Evolutionary conservation across 495 filamentous ascomycete genomes (phyloP), one percentile per base, ranked within the genome.

Genomic region (Hypoxylon trugodes): DNA sequence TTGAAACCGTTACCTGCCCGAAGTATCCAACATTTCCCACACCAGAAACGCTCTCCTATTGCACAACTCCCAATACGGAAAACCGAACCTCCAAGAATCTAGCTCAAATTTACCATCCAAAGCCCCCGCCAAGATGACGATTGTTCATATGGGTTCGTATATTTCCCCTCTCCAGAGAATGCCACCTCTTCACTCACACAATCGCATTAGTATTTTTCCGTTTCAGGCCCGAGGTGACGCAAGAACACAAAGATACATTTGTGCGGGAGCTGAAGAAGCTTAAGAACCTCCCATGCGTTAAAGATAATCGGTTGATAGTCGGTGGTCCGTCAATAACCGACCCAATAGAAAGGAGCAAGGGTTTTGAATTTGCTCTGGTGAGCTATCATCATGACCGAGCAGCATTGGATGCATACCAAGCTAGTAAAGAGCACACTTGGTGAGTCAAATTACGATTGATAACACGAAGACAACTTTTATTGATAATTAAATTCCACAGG

Each of bases 361-460:
- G 78, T 1, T 82, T 78, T 36, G 73, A 82, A 40, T 77, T 73
- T 61, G 74, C 74, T 9, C 70, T 81, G 4, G 42, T 82, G 35
- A 81, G 80, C 67, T 79, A 77, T 37, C 80, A 82, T 40, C 69
- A 77, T 41, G 61, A 80, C 24, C 66, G 55, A 21, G 70, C 65
- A 8, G 79, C 77, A 0, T 46, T 82, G 58, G 76, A 65, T 5
- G 74, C 70, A 38, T 82, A 82, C 40, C 80, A 82, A 52, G 76
- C 79, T 2, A 81, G 79, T 58, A 66, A 72, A 35, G 78, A 82
- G 45, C 79, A 82, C 66, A 70, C 77, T 26, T 66, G 72, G 80
- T 81, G 68, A 55, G 70, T 49, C 8, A 40, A 16, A 3, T 4
- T 16, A 2, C 15, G 6, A 7, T 6, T 40, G 2, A 7, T 16